Conservation (phyloP, 1,284 basidiomycete genomes). For the Coniferiporia weirii region DNA sequence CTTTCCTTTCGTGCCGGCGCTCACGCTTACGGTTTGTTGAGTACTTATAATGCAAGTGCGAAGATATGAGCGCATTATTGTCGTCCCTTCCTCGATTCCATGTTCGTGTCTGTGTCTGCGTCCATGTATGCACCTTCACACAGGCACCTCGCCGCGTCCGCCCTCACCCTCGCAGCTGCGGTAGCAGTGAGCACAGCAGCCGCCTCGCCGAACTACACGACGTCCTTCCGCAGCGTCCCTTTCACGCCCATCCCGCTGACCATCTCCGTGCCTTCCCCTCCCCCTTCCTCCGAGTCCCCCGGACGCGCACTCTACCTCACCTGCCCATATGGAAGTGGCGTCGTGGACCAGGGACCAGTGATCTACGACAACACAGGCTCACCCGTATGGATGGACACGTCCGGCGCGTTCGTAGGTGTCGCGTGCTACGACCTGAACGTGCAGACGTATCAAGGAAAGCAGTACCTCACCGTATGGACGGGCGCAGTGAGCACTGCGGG, state of each 20-base stretch:
- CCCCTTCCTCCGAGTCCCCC: too few relatives aligned
- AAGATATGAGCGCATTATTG: too few relatives aligned
- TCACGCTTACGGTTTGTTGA: background rate
- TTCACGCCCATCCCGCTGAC: too few relatives aligned
- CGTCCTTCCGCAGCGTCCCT: background rate
- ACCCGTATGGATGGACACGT: background rate
- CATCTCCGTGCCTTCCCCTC: background rate
- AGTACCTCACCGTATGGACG: background rate
- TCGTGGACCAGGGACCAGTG: background rate
- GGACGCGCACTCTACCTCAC: background rate
- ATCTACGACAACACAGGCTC: background rate
- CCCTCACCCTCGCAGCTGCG: too few relatives aligned
- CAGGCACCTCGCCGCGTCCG: too few relatives aligned
- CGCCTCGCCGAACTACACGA: background rate
- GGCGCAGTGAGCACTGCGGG: background rate
- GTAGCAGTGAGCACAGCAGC: too few relatives aligned
- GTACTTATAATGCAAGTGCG: too few relatives aligned
- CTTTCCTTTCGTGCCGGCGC: background rate
- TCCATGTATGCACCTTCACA: too few relatives aligned
- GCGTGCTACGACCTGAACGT: background rate
- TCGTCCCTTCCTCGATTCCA: too few relatives aligned
- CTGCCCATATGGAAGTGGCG: background rate
- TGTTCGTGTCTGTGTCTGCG: too few relatives aligned
- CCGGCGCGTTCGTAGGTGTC: too few relatives aligned
- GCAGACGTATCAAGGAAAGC: background rate